Conservation (phyloP, 1,139 yeast species). For the Saccharomyces hybrid region DNA sequence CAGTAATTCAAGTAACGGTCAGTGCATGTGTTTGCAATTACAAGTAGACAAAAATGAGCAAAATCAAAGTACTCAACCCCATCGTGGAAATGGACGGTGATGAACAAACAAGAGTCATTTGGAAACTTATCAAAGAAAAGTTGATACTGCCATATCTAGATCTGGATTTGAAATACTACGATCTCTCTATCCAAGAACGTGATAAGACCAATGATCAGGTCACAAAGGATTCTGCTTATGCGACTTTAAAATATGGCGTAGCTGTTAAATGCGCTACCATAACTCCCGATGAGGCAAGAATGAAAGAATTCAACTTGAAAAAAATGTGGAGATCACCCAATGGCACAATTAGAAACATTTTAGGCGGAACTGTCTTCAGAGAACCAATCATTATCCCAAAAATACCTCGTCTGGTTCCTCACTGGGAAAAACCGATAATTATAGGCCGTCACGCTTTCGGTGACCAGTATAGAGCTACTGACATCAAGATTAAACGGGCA, state of each 20-base stretch:
- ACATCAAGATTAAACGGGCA: constrained; percentile 65
- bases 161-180: constrained; percentile 83
- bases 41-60: constrained; percentile 29
- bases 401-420: constrained; percentile 81
- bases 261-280: constrained; percentile 95
- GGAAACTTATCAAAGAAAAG: constrained; percentile 77
- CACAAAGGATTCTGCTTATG: constrained; percentile 82
- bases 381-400: constrained; percentile 87
- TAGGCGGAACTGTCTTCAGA: constrained; percentile 92
- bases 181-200: constrained; percentile 74
- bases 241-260: constrained; percentile 78
- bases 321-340: constrained; percentile 96
- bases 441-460: constrained; percentile 96
- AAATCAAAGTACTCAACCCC: constrained; percentile 78
- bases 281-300: constrained; percentile 93
- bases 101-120: constrained; percentile 87
- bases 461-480: constrained; percentile 92
- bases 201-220: constrained; percentile 82
- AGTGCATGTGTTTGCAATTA: background rate
- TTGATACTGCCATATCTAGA: constrained; percentile 77
- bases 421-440: constrained; percentile 90
- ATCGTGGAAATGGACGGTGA: constrained; percentile 94
- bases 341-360: constrained; percentile 87
- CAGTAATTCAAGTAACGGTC: too few relatives aligned
- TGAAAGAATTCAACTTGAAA: constrained; percentile 76